Evolutionary conservation across 1,284 basidiomycete species (phyloP).

Genomic region (Leucoagaricus sp.): DNA sequence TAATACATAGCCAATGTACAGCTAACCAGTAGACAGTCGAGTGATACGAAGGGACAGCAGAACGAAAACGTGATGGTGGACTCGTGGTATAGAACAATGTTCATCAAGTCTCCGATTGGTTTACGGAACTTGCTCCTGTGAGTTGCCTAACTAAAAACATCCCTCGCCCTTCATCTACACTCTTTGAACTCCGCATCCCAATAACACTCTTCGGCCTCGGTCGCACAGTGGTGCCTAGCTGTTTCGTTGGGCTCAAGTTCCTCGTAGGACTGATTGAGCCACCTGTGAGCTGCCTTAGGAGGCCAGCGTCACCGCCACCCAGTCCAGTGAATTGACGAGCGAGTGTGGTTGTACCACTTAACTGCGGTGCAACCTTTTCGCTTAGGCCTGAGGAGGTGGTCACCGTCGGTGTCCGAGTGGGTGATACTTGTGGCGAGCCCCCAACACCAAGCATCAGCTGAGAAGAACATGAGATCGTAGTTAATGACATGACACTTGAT

Average conservation of each 20-base stretch:
- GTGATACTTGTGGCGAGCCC: conserved; percentile 48
- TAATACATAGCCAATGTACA: no score
- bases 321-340: conserved; percentile 75
- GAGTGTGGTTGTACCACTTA: conserved; percentile 70
- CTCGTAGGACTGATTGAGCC: conserved; percentile 64
- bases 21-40: no score
- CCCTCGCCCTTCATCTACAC: conserved; percentile 61
- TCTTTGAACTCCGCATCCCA: conserved; percentile 56
- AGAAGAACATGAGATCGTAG: conserved; percentile 11
- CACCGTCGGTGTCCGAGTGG: conserved; percentile 46
- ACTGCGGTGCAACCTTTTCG: conserved; percentile 49
- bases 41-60: neutral
- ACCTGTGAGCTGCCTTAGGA: conserved; percentile 65
- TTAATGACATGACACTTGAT: conserved; percentile 5
- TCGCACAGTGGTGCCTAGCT: conserved; percentile 37
- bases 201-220: conserved; percentile 67
- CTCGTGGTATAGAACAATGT: conserved; percentile 10
- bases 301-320: conserved; percentile 42
- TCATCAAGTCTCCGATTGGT: conserved; percentile 18
- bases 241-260: conserved; percentile 61
- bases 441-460: conserved; percentile 61
- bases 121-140: conserved; percentile 52
- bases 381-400: conserved; percentile 48
- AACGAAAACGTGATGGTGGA: neutral
- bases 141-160: conserved; percentile 71